Percentiles rank a stretch among this genome's conserved stretches.
Conservation (phyloP, 2,329 filamentous ascomycete species). For the Sarocladiaceae sp. region DNA sequence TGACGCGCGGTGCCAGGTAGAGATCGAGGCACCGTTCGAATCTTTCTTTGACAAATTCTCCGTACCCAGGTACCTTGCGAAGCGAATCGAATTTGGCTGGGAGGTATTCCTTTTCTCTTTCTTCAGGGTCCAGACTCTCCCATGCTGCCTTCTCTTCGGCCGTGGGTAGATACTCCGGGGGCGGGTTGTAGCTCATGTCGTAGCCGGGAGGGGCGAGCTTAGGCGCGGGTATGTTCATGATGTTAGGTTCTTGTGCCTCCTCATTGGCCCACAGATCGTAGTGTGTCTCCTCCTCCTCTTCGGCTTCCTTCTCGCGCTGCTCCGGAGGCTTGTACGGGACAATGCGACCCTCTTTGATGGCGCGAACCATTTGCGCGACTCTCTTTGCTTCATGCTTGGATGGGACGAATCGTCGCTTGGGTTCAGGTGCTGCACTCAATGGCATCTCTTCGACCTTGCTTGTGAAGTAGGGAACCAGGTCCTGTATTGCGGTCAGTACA, state of each 20-base stretch:
- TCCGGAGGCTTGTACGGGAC: slow-evolving; percentile 77
- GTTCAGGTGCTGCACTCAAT: slow-evolving; percentile 86
- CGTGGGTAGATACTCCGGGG: slow-evolving; percentile 85
- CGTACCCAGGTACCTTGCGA: slow-evolving; percentile 88
- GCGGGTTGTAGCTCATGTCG: slow-evolving; percentile 94
- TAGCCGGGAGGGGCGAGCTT: slow-evolving; percentile 91
- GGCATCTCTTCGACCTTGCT: slow-evolving; percentile 90
- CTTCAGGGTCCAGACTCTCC: slow-evolving; percentile 82
- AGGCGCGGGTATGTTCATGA: slow-evolving; percentile 92
- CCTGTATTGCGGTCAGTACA: slow-evolving; percentile 33
- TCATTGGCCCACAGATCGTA: slow-evolving; percentile 97
- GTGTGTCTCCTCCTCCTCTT: slow-evolving; percentile 63
- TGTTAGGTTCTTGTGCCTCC: slow-evolving; percentile 70
- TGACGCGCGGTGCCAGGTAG: slow-evolving; percentile 86
- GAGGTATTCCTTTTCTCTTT: slow-evolving; percentile 82
- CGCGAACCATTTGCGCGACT: slow-evolving; percentile 94
- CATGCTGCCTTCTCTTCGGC: slow-evolving; percentile 77
- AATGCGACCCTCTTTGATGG: slow-evolving; percentile 90
- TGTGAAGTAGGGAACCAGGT: slow-evolving; percentile 91
- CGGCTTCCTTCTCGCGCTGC: slow-evolving; percentile 61
- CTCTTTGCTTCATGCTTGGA: slow-evolving; percentile 96
- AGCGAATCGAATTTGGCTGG: slow-evolving; percentile 77
- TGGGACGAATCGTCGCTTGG: slow-evolving; percentile 89
- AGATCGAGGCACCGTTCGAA: slow-evolving; percentile 94
- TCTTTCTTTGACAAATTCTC: slow-evolving; percentile 84